These are phyloP conservation scores for Baudoinia panamericana DNA, from an alignment of 495 filamentous ascomycete genomes.

Conservation along the genomic window DNA sequence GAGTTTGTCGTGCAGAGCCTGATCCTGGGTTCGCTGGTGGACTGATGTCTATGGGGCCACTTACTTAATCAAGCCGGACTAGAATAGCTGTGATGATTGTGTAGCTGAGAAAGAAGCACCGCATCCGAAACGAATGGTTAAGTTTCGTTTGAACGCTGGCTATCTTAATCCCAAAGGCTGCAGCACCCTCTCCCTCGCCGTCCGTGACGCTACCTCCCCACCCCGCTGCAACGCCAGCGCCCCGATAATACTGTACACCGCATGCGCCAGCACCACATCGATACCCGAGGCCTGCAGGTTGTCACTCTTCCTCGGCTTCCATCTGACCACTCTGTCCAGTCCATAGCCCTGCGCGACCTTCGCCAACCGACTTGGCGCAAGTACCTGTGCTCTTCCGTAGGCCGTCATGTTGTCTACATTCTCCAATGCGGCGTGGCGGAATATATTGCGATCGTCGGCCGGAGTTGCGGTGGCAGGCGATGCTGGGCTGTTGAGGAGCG, in stretches of 20 bases:
- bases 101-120: no score
- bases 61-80: no score
- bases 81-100: no score
- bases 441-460: slow-evolving; percentile 42
- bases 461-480: slow-evolving; percentile 6
- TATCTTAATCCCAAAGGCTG: slow-evolving; percentile 28
- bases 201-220: slow-evolving; percentile 57
- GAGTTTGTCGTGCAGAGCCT: slow-evolving; percentile 88
- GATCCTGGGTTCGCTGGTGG: slow-evolving; percentile 68
- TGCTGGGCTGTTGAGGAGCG: slow-evolving; percentile 43
- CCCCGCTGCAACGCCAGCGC: slow-evolving; percentile 78
- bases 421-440: slow-evolving; percentile 57
- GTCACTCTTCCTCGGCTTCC: slow-evolving; percentile 70
- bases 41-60: no score
- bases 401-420: slow-evolving; percentile 54
- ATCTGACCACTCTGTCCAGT: slow-evolving; percentile 60
- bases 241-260: slow-evolving; percentile 74
- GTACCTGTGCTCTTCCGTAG: slow-evolving; percentile 41
- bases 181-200: slow-evolving; percentile 68
- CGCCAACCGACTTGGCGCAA: slow-evolving; percentile 47
- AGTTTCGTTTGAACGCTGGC: no score
- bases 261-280: slow-evolving; percentile 55
- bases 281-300: slow-evolving; percentile 61
- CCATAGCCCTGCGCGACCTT: slow-evolving; percentile 56
- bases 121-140: no score